Conservation (phyloP, 139 green algal species). For the Monoraphidium neglectum region DNA sequence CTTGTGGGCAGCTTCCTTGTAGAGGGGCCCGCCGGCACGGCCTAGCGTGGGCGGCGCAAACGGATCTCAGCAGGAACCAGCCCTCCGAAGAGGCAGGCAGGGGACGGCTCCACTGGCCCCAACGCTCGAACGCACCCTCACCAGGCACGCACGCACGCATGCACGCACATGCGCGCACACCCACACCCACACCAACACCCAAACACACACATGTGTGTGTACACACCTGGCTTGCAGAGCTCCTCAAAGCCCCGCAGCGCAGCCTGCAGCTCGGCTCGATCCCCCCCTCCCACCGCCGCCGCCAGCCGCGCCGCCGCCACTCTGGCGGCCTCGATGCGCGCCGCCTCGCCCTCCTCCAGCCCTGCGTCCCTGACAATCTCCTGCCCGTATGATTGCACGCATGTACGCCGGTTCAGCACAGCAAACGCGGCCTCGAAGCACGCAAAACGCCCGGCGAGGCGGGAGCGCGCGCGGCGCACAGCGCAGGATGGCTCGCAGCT, state of each 20-base stretch:
- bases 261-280: background rate
- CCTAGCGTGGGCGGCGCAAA: background rate
- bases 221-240: slow-evolving; percentile 19
- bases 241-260: slow-evolving; percentile 5
- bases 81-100: background rate
- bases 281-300: background rate
- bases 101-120: background rate
- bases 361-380: background rate
- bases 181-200: background rate
- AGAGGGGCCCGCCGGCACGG: slow-evolving; percentile 1
- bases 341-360: background rate
- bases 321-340: background rate
- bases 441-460: no score
- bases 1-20: background rate
- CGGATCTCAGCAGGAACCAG: background rate
- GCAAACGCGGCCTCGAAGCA: no score
- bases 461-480: no score
- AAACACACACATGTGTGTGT: no score
- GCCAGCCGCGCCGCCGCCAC: background rate
- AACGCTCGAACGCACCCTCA: background rate
- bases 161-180: background rate
- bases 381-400: background rate
- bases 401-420: no score
- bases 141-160: background rate
- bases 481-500: no score